These are phyloP conservation scores for Cynanchum wilfordii DNA, from an alignment of 257 asterid species.

Conservation along the genomic window DNA sequence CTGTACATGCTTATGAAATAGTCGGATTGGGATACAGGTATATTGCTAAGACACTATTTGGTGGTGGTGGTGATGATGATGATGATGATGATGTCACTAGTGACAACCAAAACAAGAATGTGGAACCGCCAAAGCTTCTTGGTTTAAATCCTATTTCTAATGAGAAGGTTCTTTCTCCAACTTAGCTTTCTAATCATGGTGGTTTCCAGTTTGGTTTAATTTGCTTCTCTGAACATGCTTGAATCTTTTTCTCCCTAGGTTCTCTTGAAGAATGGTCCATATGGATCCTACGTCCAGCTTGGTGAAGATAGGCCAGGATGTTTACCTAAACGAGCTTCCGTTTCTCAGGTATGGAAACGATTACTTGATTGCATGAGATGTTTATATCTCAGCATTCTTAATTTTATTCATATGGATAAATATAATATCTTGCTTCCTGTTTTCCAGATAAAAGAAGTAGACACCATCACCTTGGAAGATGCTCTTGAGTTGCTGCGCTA, in stretches of 20 bases:
- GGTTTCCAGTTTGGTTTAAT: background rate
- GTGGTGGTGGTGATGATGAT: slow-evolving; percentile 53
- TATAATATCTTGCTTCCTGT: slow-evolving; percentile 11
- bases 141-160: slow-evolving; percentile 68
- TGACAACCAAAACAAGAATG: slow-evolving; percentile 32
- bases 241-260: slow-evolving; percentile 35
- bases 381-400: background rate
- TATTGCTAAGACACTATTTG: slow-evolving; percentile 70
- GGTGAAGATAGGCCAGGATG: slow-evolving; percentile 89
- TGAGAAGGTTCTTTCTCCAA: slow-evolving; percentile 54
- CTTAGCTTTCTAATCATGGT: background rate
- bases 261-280: slow-evolving; percentile 82
- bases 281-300: slow-evolving; percentile 82
- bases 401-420: slow-evolving; percentile 2
- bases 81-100: slow-evolving; percentile 50
- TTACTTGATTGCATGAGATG: background rate
- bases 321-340: slow-evolving; percentile 74
- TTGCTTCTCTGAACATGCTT: background rate
- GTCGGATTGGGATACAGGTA: slow-evolving; percentile 43
- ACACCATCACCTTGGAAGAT: slow-evolving; percentile 62
- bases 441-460: slow-evolving; percentile 52
- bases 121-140: slow-evolving; percentile 64
- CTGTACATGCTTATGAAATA: slow-evolving; percentile 5
- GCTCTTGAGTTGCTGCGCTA: slow-evolving; percentile 78
- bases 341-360: slow-evolving; percentile 43